Conservation (phyloP, 306 rosid genomes). For the Dryas octopetala region DNA sequence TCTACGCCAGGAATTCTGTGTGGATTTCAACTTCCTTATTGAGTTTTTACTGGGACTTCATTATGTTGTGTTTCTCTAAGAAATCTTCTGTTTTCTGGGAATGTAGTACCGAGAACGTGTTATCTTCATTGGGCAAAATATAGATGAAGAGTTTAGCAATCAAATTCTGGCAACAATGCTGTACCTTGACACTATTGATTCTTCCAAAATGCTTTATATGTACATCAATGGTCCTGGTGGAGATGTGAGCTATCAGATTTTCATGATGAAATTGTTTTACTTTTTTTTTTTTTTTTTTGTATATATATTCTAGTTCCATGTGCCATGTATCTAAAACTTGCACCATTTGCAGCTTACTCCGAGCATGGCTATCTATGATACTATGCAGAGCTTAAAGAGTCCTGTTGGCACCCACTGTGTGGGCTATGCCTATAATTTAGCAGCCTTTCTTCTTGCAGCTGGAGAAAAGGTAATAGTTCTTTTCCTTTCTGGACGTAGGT, state of each 20-base stretch:
- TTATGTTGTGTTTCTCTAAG: constrained; percentile 22
- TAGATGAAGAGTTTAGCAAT: constrained; percentile 92
- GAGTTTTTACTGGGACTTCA: not conserved
- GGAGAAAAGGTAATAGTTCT: constrained; percentile 74
- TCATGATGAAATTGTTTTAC: constrained; percentile 20
- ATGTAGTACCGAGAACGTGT: constrained; percentile 92
- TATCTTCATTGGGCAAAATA: constrained; percentile 71
- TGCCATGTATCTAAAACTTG: constrained; percentile 22
- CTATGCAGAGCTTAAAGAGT: constrained; percentile 87
- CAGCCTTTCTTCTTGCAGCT: constrained; percentile 85
- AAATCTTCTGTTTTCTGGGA: constrained; percentile 26
- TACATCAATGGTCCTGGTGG: constrained; percentile 96
- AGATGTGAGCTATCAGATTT: constrained; percentile 65
- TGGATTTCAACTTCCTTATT: constrained; percentile 20
- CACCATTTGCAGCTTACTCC: constrained; percentile 82
- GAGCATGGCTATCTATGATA: constrained; percentile 81
- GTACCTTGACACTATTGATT: constrained; percentile 82
- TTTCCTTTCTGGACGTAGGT: not conserved
- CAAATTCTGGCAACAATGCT: constrained; percentile 90
- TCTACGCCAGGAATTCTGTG: not conserved
- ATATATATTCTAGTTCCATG: constrained; percentile 12
- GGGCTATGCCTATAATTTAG: constrained; percentile 76
- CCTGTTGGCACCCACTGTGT: constrained; percentile 83
- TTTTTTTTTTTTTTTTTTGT: constrained; percentile 5
- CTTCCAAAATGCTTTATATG: constrained; percentile 60